Evolutionary conservation across 441 rosid genomes (phyloP), one percentile per base, ranked within the genome.

Genomic region (Eutrema salsugineum): DNA sequence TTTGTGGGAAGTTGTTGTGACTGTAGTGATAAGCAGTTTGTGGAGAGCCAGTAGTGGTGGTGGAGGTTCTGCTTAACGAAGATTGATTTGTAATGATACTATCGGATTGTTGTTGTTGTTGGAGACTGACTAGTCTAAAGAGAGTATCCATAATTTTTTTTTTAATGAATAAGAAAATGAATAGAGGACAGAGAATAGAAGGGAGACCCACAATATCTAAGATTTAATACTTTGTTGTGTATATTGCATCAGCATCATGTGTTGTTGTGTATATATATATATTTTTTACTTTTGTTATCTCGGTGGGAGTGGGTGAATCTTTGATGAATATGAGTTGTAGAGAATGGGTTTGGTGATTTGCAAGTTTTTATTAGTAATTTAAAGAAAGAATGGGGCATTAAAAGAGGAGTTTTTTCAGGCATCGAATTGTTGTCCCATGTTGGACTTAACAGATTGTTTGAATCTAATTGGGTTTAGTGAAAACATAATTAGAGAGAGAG

Each of bases 121-220:
- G 93, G 61, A 87, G 86, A 83, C 79, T 87, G 16, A 90, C 96
- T 40, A 94, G 80, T 67, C 96, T 87, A 76, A 91, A 91, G 90
- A 94, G 82, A 59, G 99, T 91, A 88, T 94, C 97, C 99, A 94
- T 91, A 79, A 33, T 28, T 47, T 66, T 62, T 70, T 76, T 30
- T 69, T 70, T 40, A 49, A 48, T 70, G 71, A 63, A 76, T 68
- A 75, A 69, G 70, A 70, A 75, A 54, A 83, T 71, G 82, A 80
- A 83, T 58, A 79, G 78, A 71, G 80, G 85, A 50, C 27, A 56
- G 60, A 48, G 22, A 60, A 80, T 58, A 28, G 70, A 55, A 12
- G 65, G 84, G 77, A 83, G 84, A 86, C 79, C 70, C 80, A 68
- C 77, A 66, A 71, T 66, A 76, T 77, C 78, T 70, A 57, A 70